These are phyloP conservation scores for Phyllosticta citrichinensis DNA, from an alignment of 2,329 filamentous ascomycete species.

Conservation along the genomic window DNA sequence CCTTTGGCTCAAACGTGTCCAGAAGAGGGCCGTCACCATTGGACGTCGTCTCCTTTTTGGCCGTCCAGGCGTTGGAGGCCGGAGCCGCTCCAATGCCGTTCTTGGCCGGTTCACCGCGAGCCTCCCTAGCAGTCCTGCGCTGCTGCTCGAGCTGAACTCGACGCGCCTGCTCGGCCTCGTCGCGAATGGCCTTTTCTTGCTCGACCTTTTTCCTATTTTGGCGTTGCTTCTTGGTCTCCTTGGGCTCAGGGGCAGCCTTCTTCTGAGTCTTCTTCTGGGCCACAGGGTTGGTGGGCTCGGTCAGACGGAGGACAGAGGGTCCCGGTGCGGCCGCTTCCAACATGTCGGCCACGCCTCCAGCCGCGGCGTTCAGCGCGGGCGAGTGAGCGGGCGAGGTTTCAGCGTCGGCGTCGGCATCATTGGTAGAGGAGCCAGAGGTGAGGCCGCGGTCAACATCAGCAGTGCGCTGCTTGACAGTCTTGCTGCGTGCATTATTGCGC, in stretches of 20 bases:
- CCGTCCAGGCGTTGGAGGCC: conserved; percentile 42
- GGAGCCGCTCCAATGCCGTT: conserved; percentile 51
- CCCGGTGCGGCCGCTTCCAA: conserved; percentile 61
- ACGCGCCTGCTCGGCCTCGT: conserved; percentile 70
- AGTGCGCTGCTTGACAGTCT: conserved; percentile 12
- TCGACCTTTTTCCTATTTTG: conserved; percentile 87
- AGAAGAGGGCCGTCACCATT: conserved; percentile 27
- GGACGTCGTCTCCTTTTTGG: conserved; percentile 19
- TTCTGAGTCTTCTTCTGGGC: conserved; percentile 45
- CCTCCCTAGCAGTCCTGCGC: conserved; percentile 67
- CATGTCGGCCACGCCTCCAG: conserved; percentile 74
- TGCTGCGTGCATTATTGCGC: conserved; percentile 7
- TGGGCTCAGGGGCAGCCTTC: conserved; percentile 42
- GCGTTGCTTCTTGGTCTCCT: conserved; percentile 88
- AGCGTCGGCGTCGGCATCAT: conserved; percentile 68
- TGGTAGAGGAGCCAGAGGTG: conserved; percentile 49
- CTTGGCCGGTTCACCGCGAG: conserved; percentile 73
- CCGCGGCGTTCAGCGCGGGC: conserved; percentile 43
- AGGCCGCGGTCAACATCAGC: conserved; percentile 12
- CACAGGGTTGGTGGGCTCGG: conserved; percentile 49
- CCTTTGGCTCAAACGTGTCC: conserved; percentile 39
- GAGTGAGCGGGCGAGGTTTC: conserved; percentile 64
- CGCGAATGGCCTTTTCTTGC: conserved; percentile 61
- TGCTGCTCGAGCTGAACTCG: conserved; percentile 72
- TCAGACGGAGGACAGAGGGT: conserved; percentile 70